phyloP scores from a whole-genome alignment of 768 basidiomycete species.

The Mrakia gelida region DNA sequence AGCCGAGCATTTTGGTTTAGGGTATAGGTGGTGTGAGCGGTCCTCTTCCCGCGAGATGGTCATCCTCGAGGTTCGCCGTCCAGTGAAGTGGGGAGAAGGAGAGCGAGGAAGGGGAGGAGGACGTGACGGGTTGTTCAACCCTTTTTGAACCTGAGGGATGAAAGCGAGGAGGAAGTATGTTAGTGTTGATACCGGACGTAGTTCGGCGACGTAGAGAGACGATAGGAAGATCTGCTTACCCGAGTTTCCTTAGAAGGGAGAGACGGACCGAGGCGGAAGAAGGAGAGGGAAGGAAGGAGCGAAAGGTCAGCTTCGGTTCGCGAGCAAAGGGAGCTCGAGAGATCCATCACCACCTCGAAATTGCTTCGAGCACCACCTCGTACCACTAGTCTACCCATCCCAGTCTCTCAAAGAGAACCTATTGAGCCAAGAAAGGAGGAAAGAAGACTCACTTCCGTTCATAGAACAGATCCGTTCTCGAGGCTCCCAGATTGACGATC shows the following conservation, averaged over 20 bases:
- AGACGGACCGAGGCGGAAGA: neutral
- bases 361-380: neutral
- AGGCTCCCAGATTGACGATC: conserved; percentile 93
- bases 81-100: neutral
- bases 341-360: too few species aligned
- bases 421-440: neutral
- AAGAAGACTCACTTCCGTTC: conserved; percentile 29
- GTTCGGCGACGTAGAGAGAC: neutral
- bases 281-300: neutral
- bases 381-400: too few species aligned
- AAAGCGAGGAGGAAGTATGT: neutral
- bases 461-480: conserved; percentile 55
- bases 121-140: conserved; percentile 21
- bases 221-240: too few species aligned
- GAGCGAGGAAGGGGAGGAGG: neutral
- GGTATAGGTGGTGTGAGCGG: neutral
- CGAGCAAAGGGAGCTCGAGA: neutral
- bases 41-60: too few species aligned
- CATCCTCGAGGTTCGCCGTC: too few species aligned
- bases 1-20: neutral
- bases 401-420: too few species aligned
- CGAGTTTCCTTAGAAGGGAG: conserved; percentile 25
- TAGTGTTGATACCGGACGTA: neutral
- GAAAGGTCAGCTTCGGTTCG: neutral
- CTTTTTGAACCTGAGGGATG: conserved; percentile 23